Conservation (phyloP, 805 yeast species). For the Cyberlindnera euphorbiae region DNA sequence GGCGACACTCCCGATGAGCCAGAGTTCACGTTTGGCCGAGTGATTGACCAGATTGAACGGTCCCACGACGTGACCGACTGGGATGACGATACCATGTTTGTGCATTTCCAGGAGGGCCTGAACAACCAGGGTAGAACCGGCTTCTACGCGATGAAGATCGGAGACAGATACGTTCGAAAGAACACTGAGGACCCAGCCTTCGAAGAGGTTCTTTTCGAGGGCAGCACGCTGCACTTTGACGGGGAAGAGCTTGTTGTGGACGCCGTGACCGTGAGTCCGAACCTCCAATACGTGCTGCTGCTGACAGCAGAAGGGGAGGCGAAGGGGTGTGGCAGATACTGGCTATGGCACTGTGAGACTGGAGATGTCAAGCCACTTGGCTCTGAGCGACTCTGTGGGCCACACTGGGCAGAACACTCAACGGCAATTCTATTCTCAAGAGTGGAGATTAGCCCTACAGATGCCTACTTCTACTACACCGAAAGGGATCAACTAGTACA, state of each 20-base stretch:
- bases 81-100: conserved; percentile 7
- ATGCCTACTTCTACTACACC: conserved; percentile 7
- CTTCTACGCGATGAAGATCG: conserved; percentile 8
- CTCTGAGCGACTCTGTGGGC: conserved; percentile 36
- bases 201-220: conserved; percentile 43
- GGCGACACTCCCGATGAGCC: not conserved
- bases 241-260: conserved; percentile 44
- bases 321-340: conserved; percentile 38
- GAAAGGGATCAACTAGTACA: conserved; percentile 10
- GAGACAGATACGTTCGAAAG: conserved; percentile 3
- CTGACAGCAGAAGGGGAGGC: conserved; percentile 53
- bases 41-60: conserved; percentile 1
- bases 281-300: conserved; percentile 51
- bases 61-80: conserved; percentile 4
- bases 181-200: conserved; percentile 35
- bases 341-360: conserved; percentile 32
- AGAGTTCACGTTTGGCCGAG: not conserved
- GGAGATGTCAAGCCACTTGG: conserved; percentile 22
- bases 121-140: conserved; percentile 4
- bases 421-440: conserved; percentile 5
- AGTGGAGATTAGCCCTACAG: conserved; percentile 8
- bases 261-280: conserved; percentile 58
- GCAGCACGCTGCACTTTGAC: conserved; percentile 38
- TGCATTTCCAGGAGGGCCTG: conserved; percentile 5
- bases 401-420: conserved; percentile 49